These are phyloP conservation scores for Colletotrichum sp. DNA, from an alignment of 2,329 filamentous ascomycete species.

Conservation along the genomic window DNA sequence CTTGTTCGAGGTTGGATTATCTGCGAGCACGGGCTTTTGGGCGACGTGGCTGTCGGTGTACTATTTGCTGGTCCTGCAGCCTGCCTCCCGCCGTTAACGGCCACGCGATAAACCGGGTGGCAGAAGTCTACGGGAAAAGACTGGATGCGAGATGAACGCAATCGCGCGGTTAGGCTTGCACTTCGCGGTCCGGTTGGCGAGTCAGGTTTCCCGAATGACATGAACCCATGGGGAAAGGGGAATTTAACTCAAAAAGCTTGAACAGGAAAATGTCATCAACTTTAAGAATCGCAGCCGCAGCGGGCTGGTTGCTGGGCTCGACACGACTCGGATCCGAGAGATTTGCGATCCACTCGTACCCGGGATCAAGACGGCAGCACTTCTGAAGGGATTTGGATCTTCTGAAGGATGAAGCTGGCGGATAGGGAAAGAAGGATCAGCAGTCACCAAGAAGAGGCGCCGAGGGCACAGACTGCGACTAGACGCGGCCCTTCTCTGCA, in stretches of 20 bases:
- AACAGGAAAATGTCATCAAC: not conserved
- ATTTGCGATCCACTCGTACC: not conserved
- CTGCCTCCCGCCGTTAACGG: not conserved
- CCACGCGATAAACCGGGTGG: not conserved
- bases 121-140: not conserved
- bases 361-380: not conserved
- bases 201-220: not conserved
- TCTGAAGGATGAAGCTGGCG: not conserved
- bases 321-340: not conserved
- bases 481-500: not conserved
- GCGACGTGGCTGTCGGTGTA: not conserved
- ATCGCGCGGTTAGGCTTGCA: not conserved
- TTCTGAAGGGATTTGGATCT: not conserved
- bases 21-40: not conserved
- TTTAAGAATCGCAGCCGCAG: not conserved
- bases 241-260: not conserved
- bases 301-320: not conserved
- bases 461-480: conserved; percentile 1
- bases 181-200: not conserved
- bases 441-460: not conserved
- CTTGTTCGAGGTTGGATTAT: not conserved
- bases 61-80: not conserved
- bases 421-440: not conserved
- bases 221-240: not conserved
- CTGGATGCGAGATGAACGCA: not conserved